phyloP scores from a whole-genome alignment of 768 basidiomycete genomes.

The Mycena vulgaris region DNA sequence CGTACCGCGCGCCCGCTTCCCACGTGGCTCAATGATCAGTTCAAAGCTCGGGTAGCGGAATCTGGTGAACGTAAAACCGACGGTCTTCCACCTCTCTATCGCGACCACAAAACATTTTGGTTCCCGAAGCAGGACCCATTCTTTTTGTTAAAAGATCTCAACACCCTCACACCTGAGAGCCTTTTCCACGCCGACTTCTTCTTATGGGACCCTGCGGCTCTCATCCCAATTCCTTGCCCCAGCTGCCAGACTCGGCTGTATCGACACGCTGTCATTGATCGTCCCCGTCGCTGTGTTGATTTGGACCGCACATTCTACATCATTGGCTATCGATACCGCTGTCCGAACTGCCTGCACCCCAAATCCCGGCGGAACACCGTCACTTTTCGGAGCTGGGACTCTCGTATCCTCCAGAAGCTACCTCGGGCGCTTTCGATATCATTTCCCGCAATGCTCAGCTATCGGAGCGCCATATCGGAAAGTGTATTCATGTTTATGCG shows the following conservation, averaged over 20 bases:
- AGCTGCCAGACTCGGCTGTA: not conserved
- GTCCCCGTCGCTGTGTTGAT: conserved; percentile 15
- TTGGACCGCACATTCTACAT: conserved; percentile 2
- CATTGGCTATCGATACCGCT: conserved; percentile 20
- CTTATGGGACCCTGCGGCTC: conserved; percentile 13
- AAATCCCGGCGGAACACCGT: not conserved
- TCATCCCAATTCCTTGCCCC: conserved; percentile 4
- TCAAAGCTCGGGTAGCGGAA: not conserved
- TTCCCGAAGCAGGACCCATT: not conserved
- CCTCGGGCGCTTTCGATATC: not conserved
- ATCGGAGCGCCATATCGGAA: conserved; percentile 40
- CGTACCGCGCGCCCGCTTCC: not conserved
- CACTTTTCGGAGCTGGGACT: no score
- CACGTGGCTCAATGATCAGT: not conserved
- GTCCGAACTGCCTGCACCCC: not conserved
- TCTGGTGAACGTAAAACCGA: not conserved
- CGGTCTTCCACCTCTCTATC: not conserved
- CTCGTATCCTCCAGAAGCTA: not conserved
- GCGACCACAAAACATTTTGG: not conserved
- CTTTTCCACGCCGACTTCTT: conserved; percentile 1
- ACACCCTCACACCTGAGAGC: not conserved
- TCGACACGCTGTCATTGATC: conserved; percentile 1
- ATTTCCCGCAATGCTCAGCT: conserved; percentile 42
- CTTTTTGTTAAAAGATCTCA: not conserved
- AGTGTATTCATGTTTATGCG: conserved; percentile 29